Evolutionary conservation across 2,329 filamentous ascomycete genomes (phyloP), one percentile per base, ranked within the genome.

Genomic region (Zopfia rhizophila): DNA sequence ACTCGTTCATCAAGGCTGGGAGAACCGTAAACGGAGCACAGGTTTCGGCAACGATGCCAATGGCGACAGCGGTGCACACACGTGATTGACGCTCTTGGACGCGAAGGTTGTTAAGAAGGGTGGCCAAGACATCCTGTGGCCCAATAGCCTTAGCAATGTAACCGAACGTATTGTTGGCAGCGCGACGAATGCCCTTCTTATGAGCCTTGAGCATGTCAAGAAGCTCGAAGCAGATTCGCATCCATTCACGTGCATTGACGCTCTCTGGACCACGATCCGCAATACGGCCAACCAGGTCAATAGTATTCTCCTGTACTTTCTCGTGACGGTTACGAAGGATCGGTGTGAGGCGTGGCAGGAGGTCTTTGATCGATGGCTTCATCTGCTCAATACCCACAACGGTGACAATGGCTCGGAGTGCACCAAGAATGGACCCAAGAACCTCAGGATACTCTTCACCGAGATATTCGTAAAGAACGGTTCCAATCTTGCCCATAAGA

Each of bases 141-240:
- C 94, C 94, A 63, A 99, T 99, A 49, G 94, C 94, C 76, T 99
- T 99, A 69, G 94, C 94, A 65, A 99, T 99, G 82, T 97, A 99
- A 72, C 94, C 94, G 65, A 99, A 99, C 0, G 94, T 99, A 79
- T 99, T 99, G 83, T 99, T 99, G 61, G 94, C 95, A 16, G 94
- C 94, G 72, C 94, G 88, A 56, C 94, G 89, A 60, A 99, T 99
- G 56, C 94, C 95, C 82, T 99, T 99, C 78, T 99, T 99, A 80
- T 99, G 94, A 5, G 94, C 94, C 76, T 99, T 99, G 65, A 99
- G 84, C 94, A 99, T 99, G 75, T 99, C 94, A 21, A 99, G 85
- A 41, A 99, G 80, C 77, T 99, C 94, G 73, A 99, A 99, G 77
- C 94, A 99, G 71, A 99, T 99, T 70, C 94, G 87, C 95, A 99